Percentiles rank a stretch among this genome's conserved stretches.
These are phyloP conservation scores for Claviceps pusilla DNA, from an alignment of 2,329 filamentous ascomycete genomes.

Conservation along the genomic window DNA sequence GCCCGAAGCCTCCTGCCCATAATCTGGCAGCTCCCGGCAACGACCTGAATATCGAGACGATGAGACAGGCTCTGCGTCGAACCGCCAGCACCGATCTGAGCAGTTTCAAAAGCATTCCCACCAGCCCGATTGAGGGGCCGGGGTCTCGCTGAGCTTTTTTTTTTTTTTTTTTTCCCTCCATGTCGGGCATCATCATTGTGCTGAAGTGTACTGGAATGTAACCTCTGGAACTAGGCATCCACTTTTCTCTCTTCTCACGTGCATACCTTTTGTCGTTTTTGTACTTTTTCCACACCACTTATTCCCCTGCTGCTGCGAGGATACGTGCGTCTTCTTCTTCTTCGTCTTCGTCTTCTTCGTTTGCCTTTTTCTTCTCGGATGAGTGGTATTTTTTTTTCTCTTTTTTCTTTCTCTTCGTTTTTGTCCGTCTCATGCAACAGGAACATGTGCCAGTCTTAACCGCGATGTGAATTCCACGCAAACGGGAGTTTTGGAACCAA, in stretches of 20 bases:
- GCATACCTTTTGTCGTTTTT: background rate
- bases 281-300: background rate
- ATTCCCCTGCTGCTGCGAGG: background rate
- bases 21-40: conserved; percentile 31
- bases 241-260: background rate
- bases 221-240: background rate
- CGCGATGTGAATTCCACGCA: conserved; percentile 2
- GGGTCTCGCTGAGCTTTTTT: conserved; percentile 13
- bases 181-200: background rate
- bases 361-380: background rate
- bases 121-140: conserved; percentile 38
- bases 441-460: background rate
- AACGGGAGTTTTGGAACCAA: conserved; percentile 2
- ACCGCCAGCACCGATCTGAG: conserved; percentile 71
- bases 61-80: conserved; percentile 74
- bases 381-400: background rate
- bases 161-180: too few species aligned
- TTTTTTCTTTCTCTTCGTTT: background rate
- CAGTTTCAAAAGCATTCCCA: conserved; percentile 37
- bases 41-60: conserved; percentile 82
- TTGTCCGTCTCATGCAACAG: background rate
- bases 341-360: background rate
- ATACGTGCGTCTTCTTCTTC: background rate
- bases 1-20: conserved; percentile 43
- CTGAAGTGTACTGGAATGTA: background rate